Evolutionary conservation across 1,284 basidiomycete species (phyloP).

Genomic region (Laetiporus sulphureus): DNA sequence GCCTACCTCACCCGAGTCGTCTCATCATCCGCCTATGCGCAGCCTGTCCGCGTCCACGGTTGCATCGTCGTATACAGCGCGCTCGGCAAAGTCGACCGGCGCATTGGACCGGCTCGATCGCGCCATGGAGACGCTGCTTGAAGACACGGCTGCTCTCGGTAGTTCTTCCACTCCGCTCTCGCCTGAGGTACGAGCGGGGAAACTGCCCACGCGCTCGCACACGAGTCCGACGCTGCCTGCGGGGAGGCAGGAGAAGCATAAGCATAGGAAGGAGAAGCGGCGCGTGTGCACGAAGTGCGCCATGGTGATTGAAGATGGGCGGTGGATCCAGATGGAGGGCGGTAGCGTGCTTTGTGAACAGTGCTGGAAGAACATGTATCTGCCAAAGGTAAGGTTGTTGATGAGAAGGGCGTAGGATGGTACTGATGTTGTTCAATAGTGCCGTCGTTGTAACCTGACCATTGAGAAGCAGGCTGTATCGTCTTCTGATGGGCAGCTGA

Average conservation of each 20-base stretch:
- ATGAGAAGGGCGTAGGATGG: constrained; percentile 1
- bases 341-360: constrained; percentile 75
- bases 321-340: constrained; percentile 75
- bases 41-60: constrained; percentile 25
- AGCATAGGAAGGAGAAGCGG: constrained; percentile 23
- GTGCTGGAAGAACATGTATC: constrained; percentile 92
- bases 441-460: constrained; percentile 73
- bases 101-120: constrained; percentile 34
- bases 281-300: constrained; percentile 63
- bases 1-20: constrained; percentile 19
- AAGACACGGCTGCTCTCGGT: constrained; percentile 26
- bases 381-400: constrained; percentile 62
- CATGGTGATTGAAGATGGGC: constrained; percentile 64
- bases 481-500: constrained; percentile 83
- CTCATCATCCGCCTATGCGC: constrained; percentile 18
- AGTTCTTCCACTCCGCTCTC: constrained; percentile 25
- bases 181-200: constrained; percentile 34
- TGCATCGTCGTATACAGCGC: constrained; percentile 19
- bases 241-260: constrained; percentile 23
- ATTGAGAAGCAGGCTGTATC: constrained; percentile 91
- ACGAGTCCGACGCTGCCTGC: constrained; percentile 40
- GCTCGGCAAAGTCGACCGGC: constrained; percentile 27
- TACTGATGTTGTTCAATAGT: constrained; percentile 36
- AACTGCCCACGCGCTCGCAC: constrained; percentile 48
- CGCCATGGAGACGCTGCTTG: constrained; percentile 45